Conservation (phyloP, 306 rosid species). For the Lathyrus sativus region DNA sequence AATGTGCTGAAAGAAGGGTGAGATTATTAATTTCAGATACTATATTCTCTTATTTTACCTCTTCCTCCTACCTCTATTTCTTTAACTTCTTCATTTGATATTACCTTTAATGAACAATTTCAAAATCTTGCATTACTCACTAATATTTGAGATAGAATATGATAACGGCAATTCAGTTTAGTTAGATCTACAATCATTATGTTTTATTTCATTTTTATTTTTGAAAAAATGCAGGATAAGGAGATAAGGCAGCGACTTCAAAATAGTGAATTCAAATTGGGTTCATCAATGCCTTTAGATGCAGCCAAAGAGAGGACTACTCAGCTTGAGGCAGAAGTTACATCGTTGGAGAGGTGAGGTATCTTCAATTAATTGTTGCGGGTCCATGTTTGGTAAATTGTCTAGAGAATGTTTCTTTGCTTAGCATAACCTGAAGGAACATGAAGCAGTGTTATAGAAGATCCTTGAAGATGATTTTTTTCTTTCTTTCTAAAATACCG, state of each 20-base stretch:
- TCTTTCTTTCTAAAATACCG: conserved; percentile 30
- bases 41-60: background rate
- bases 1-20: conserved; percentile 86
- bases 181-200: conserved; percentile 24
- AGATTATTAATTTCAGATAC: conserved; percentile 35
- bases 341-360: conserved; percentile 90
- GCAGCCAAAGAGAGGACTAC: conserved; percentile 78
- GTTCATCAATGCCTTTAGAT: conserved; percentile 84
- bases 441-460: background rate
- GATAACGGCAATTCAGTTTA: conserved; percentile 14
- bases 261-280: conserved; percentile 84
- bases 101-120: conserved; percentile 19
- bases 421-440: too few species aligned
- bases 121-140: conserved; percentile 7
- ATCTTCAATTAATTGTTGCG: conserved; percentile 28
- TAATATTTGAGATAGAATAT: conserved; percentile 19
- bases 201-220: conserved; percentile 19
- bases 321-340: conserved; percentile 83
- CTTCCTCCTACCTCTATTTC: background rate
- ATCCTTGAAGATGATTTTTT: conserved; percentile 3
- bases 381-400: background rate
- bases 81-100: conserved; percentile 14
- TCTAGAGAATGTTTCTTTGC: too few species aligned
- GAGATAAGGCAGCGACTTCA: conserved; percentile 75
- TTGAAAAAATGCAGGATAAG: conserved; percentile 59